phyloP scores from a whole-genome alignment of 768 basidiomycete species.

The Dioszegia aurantiaca region DNA sequence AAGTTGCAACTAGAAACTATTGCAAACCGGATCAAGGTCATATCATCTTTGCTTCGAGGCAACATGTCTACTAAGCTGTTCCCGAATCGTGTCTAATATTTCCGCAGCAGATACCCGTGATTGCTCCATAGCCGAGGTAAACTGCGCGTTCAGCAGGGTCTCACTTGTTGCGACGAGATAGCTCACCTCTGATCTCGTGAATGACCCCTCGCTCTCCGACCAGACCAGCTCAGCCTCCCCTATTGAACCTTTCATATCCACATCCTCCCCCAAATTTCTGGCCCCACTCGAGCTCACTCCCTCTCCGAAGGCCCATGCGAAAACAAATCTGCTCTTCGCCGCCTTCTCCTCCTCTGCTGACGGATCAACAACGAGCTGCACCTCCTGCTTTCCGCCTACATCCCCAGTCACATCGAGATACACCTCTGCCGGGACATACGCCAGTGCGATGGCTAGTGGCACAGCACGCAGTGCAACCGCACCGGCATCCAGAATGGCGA shows the following conservation, averaged over 20 bases:
- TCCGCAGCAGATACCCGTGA: slow-evolving; percentile 22
- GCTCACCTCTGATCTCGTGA: slow-evolving; percentile 30
- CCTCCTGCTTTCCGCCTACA: slow-evolving; percentile 13
- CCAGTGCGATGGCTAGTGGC: slow-evolving; percentile 41
- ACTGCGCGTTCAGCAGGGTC: slow-evolving; percentile 18
- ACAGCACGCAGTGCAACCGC: slow-evolving; percentile 45
- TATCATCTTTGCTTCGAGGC: slow-evolving; percentile 5
- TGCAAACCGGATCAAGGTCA: not conserved
- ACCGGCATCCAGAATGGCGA: slow-evolving; percentile 50
- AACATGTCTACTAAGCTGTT: slow-evolving; percentile 20
- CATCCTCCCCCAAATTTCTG: slow-evolving; percentile 9
- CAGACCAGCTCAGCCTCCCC: slow-evolving; percentile 38
- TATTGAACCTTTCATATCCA: slow-evolving; percentile 25
- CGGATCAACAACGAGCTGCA: slow-evolving; percentile 49
- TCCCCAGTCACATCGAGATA: not conserved
- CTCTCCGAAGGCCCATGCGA: slow-evolving; percentile 48
- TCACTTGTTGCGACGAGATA: not conserved
- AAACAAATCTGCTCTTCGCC: slow-evolving; percentile 33
- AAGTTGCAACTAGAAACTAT: not conserved
- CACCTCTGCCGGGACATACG: slow-evolving; percentile 16
- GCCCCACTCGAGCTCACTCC: slow-evolving; percentile 19
- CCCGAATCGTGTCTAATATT: slow-evolving; percentile 19
- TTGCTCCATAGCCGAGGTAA: slow-evolving; percentile 23
- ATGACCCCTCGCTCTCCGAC: slow-evolving; percentile 46
- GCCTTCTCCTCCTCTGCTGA: slow-evolving; percentile 41